These are phyloP conservation scores for rapeseed (Brassica napus) DNA, from an alignment of 345 rosid species.

Conservation along the genomic window Da-Ae NC_063445.1:26494501-26495000, in stretches of 20 bases:
- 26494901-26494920: conserved; percentile 51
- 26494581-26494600: conserved; percentile 46
- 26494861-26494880: background rate
- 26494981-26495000: conserved; percentile 68
- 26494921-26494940: conserved; percentile 77
- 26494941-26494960: conserved; percentile 95
- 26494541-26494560: conserved; percentile 73
- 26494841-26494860: background rate
- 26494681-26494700: conserved; percentile 24
- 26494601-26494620: conserved; percentile 48
- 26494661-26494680: conserved; percentile 77
- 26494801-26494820: conserved; percentile 75
- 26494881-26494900: background rate
- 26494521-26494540: conserved; percentile 42
- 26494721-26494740: background rate
- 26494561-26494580: conserved; percentile 46
- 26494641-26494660: conserved; percentile 85
- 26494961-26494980: conserved; percentile 94
- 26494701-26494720: background rate
- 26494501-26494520: conserved; percentile 45
- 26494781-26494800: conserved; percentile 71
- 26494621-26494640: conserved; percentile 82
- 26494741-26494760: conserved; percentile 43
- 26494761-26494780: conserved; percentile 61
- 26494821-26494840: conserved; percentile 58